Percentiles rank a stretch among this genome's conserved stretches.
Conservation (phyloP, 495 filamentous ascomycete species). For the Pseudevernia furfuracea region DNA sequence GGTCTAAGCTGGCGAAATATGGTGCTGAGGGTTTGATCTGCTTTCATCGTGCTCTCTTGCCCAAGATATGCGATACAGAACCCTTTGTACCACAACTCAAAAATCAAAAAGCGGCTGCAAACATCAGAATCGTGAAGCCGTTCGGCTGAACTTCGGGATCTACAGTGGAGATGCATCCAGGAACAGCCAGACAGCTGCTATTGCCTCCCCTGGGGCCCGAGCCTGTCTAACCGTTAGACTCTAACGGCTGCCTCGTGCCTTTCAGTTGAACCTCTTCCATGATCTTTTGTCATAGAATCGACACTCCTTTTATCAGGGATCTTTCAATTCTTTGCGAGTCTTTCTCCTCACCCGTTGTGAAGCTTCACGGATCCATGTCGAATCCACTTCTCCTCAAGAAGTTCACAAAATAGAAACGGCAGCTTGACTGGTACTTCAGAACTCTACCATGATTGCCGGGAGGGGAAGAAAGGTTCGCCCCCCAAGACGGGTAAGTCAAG, state of each 20-base stretch:
- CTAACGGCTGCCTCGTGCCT: not conserved
- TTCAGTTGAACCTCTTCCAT: not conserved
- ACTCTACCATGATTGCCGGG: slow-evolving; percentile 51
- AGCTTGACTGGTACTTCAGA: not conserved
- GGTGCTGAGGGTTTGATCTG: slow-evolving; percentile 11
- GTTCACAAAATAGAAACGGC: not conserved
- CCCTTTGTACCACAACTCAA: too few relatives aligned
- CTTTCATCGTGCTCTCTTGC: slow-evolving; percentile 11
- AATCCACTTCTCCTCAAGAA: not conserved
- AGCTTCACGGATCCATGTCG: not conserved
- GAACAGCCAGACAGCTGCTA: not conserved
- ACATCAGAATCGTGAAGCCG: not conserved
- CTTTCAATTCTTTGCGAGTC: not conserved
- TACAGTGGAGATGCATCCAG: slow-evolving; percentile 10
- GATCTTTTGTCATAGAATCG: not conserved
- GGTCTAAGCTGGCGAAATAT: slow-evolving; percentile 9
- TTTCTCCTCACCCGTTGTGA: not conserved
- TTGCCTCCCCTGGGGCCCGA: not conserved
- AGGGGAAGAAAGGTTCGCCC: slow-evolving; percentile 62
- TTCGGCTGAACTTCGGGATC: not conserved
- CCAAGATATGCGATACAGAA: too few relatives aligned
- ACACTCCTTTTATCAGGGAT: not conserved
- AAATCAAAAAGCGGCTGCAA: slow-evolving; percentile 10
- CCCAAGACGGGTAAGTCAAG: slow-evolving; percentile 56
- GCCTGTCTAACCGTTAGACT: too few relatives aligned